Base-by-base conservation (phyloP, 2,329 filamentous ascomycete genomes). In the Pseudocercospora macadamiae region DNA sequence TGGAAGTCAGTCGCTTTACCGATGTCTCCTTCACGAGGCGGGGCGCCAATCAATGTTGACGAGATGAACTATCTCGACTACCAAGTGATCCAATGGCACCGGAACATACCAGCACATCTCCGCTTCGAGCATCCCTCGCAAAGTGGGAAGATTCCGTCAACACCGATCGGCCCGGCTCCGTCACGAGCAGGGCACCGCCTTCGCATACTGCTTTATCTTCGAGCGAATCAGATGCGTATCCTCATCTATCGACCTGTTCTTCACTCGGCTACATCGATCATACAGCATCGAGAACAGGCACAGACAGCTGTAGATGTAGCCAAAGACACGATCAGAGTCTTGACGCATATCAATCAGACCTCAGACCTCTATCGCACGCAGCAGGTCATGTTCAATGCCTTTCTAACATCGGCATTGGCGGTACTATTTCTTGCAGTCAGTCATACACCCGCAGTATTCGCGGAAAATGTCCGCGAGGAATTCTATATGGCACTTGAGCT, bases 171-270 rank as follows among this genome's bases (percentile, higher is more conserved):
- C 3, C 67, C 66, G 21, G 80, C 81, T 0, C 80, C 83, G 0
- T 84, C 82, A 18, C 88, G 90, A 64, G 86, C 87, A 62, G 77
- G 88, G 18, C 86, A 88, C 66, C 87, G 93, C 4, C 79, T 96
- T 10, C 88, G 90, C 60, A 88, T 97, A 47, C 86, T 95, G 73
- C 88, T 95, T 16, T 95, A 96, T 71, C 79, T 97, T 14, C 86
- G 93, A 36, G 85, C 91, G 39, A 97, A 96, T 68, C 92, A 96
- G 77, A 90, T 96, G 76, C 89, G 93, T 4, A 95, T 93, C 58
- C 86, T 91, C 72, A 89, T 97, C 25, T 93, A 96, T 73, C 90
- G 91, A 0, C 92, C 92, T 0, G 87, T 96, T 2, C 79, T 97
- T 7, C 91, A 96, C 73, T 93, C 89, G 16, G 86, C 90, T 3